These are phyloP conservation scores for Aquilaria agallochum DNA, from an alignment of 441 rosid genomes.

Conservation along the genomic window DNA sequence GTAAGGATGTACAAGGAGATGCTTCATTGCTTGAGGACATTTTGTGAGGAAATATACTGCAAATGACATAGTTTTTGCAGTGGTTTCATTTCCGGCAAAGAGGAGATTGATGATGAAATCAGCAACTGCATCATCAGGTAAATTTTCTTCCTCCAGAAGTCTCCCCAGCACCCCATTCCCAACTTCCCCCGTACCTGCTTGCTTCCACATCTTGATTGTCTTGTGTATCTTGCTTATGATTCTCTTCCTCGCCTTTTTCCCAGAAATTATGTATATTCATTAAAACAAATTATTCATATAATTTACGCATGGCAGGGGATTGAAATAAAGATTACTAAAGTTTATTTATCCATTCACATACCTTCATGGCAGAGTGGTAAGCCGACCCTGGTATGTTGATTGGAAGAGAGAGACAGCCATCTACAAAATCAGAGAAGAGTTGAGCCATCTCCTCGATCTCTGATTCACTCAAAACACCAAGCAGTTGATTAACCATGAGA, in stretches of 20 bases:
- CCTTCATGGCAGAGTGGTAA: slow-evolving; percentile 76
- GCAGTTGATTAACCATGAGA: slow-evolving; percentile 75
- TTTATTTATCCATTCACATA: slow-evolving; percentile 8
- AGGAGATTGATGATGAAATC: slow-evolving; percentile 81
- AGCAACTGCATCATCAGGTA: slow-evolving; percentile 53
- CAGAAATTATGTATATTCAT: too few species aligned
- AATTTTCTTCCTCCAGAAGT: slow-evolving; percentile 57
- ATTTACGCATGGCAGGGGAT: too few species aligned
- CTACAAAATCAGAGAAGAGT: slow-evolving; percentile 74
- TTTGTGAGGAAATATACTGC: slow-evolving; percentile 72
- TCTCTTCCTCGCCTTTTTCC: slow-evolving; percentile 52
- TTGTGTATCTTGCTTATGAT: slow-evolving; percentile 60
- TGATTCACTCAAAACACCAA: slow-evolving; percentile 53
- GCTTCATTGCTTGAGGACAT: slow-evolving; percentile 53
- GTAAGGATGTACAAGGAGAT: slow-evolving; percentile 39
- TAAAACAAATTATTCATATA: too few species aligned
- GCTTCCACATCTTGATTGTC: slow-evolving; percentile 32
- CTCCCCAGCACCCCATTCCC: slow-evolving; percentile 61
- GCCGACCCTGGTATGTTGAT: slow-evolving; percentile 73
- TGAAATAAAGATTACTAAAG: background rate
- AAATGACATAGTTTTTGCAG: slow-evolving; percentile 80
- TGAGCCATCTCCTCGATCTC: slow-evolving; percentile 73
- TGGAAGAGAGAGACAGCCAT: slow-evolving; percentile 87
- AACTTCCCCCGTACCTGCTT: slow-evolving; percentile 14
- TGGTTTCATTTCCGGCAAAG: slow-evolving; percentile 90